phyloP scores from a whole-genome alignment of 352 stramenopile species.

The Globisporangium irregulare region DNA sequence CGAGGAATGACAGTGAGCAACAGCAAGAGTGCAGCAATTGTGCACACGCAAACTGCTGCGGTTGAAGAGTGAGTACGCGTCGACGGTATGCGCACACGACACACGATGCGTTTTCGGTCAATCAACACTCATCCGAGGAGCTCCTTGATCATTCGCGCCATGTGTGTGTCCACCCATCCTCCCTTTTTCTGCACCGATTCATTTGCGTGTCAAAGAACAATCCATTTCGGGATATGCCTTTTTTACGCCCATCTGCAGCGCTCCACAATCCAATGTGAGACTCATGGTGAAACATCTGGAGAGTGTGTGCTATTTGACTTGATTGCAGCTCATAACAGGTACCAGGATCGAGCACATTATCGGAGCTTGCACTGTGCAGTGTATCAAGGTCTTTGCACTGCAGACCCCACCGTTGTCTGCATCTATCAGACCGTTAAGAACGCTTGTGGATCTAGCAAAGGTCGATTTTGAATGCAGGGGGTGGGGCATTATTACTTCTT shows the following conservation, averaged over 20 bases:
- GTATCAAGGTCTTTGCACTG: too few species aligned
- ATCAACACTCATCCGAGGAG: slow-evolving; percentile 5
- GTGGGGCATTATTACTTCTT: slow-evolving; percentile 14
- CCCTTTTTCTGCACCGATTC: background rate
- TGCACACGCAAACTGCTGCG: background rate
- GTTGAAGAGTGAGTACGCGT: slow-evolving; percentile 3
- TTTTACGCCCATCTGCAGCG: background rate
- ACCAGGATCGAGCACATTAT: too few species aligned
- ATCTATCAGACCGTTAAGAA: background rate
- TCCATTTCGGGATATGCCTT: background rate
- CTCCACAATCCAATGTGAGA: background rate
- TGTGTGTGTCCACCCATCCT: background rate
- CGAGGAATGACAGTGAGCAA: background rate
- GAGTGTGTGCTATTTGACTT: too few species aligned
- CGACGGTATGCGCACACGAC: background rate
- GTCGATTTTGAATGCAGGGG: background rate
- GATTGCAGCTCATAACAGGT: too few species aligned
- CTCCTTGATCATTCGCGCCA: background rate
- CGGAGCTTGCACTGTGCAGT: too few species aligned
- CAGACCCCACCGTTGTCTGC: background rate
- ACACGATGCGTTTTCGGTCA: background rate
- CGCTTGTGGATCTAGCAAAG: too few species aligned
- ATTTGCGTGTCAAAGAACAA: slow-evolving; percentile 4
- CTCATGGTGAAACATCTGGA: background rate
- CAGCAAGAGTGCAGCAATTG: background rate